phyloP scores from a whole-genome alignment of 73 alveolate genomes.

The Paramecium tetraurelia region DNA sequence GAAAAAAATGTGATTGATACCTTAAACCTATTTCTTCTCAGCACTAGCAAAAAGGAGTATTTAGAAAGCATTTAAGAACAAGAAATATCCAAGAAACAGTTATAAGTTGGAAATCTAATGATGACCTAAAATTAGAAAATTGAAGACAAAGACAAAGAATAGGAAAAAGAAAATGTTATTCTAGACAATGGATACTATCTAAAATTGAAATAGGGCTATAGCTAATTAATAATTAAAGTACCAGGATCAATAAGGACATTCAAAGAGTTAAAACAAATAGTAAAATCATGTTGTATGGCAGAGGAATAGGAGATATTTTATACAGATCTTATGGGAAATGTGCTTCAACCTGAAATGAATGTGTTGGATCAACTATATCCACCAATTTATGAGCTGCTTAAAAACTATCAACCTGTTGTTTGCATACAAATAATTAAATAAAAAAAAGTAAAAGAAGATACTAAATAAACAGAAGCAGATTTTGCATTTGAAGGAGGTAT shows the following conservation, averaged over 20 bases:
- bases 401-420: neutral
- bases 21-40: neutral
- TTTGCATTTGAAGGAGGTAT: neutral
- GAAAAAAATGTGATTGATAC: neutral
- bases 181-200: neutral
- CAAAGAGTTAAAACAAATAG: neutral
- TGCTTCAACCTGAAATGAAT: neutral
- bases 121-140: neutral
- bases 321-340: conserved; percentile 18
- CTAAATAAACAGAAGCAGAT: neutral
- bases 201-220: neutral
- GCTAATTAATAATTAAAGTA: neutral
- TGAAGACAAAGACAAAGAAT: neutral
- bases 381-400: neutral
- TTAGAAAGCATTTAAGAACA: neutral
- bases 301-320: neutral
- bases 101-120: neutral
- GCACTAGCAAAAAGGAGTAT: neutral
- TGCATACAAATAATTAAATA: neutral
- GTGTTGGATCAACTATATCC: neutral
- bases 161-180: neutral
- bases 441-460: neutral
- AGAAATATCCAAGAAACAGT: neutral
- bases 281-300: neutral
- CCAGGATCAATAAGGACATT: conserved; percentile 16